Percentiles rank a stretch among this genome's conserved stretches.
phyloP scores from a whole-genome alignment of 2,329 filamentous ascomycete genomes.

The Ceratocystis ficicola region DNA sequence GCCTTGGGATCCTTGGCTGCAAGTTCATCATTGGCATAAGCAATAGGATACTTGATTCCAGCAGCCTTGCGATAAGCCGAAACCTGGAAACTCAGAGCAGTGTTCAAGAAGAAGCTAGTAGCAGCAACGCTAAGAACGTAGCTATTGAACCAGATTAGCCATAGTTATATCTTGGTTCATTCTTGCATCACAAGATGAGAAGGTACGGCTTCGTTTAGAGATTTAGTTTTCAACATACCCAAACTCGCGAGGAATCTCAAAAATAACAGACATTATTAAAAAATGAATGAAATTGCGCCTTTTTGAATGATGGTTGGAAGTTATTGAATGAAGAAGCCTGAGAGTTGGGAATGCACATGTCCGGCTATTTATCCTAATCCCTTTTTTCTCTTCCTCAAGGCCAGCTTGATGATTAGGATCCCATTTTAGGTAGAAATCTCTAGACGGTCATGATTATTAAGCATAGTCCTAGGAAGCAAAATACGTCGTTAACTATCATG shows the following conservation, averaged over 20 bases:
- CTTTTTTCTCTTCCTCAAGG: too few relatives aligned
- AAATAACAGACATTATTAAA: conserved; percentile 33
- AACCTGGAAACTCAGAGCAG: conserved; percentile 39
- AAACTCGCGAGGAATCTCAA: conserved; percentile 40
- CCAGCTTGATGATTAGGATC: too few relatives aligned
- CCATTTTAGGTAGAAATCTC: too few relatives aligned
- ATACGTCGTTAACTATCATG: too few relatives aligned
- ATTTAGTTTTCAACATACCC: conserved; percentile 31
- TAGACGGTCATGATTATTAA: too few relatives aligned
- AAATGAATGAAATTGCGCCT: background rate
- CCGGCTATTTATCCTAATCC: too few relatives aligned
- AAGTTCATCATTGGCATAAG: conserved; percentile 44
- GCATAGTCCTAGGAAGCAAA: too few relatives aligned
- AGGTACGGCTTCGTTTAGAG: background rate
- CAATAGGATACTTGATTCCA: conserved; percentile 44
- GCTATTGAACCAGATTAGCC: conserved; percentile 31
- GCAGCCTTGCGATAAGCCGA: conserved; percentile 39
- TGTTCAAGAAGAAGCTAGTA: conserved; percentile 47
- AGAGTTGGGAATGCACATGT: too few relatives aligned
- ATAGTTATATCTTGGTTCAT: background rate
- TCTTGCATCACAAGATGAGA: background rate
- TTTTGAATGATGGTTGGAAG: too few relatives aligned
- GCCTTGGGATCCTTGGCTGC: conserved; percentile 44
- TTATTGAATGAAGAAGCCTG: too few relatives aligned
- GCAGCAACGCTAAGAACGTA: conserved; percentile 49